Evolutionary conservation across 2,329 filamentous ascomycete species (phyloP).

Genomic region (Pyricularia grisea): DNA sequence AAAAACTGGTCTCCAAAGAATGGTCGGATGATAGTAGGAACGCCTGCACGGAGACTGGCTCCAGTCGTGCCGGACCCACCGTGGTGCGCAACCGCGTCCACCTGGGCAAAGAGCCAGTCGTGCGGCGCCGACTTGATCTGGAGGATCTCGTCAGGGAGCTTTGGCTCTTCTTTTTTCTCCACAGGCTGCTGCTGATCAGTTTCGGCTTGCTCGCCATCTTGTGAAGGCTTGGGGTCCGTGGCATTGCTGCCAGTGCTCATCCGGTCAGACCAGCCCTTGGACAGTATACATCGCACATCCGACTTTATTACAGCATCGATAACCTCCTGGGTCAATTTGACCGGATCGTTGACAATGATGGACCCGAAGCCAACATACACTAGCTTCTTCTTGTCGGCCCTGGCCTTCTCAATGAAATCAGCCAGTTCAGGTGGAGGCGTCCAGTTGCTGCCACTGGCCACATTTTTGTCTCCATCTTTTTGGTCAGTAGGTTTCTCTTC

Average conservation of each 20-base stretch:
- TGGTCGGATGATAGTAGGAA: constrained; percentile 89
- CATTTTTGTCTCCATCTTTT: not conserved
- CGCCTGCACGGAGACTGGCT: constrained; percentile 79
- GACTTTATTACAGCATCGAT: constrained; percentile 85
- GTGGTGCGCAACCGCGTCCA: constrained; percentile 91
- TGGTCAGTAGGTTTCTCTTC: not conserved
- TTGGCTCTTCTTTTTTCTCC: constrained; percentile 48
- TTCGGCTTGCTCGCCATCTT: constrained; percentile 30
- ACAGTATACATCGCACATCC: constrained; percentile 88
- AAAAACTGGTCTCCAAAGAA: constrained; percentile 99
- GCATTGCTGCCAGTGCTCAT: constrained; percentile 13
- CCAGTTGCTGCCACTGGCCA: constrained; percentile 35
- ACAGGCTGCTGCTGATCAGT: constrained; percentile 13
- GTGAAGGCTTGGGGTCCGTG: not conserved
- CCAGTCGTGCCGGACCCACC: constrained; percentile 93
- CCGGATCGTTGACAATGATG: constrained; percentile 85
- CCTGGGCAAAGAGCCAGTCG: constrained; percentile 91
- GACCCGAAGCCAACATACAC: constrained; percentile 97
- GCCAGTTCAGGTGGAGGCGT: constrained; percentile 65
- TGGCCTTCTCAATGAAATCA: constrained; percentile 76
- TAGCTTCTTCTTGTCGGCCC: constrained; percentile 75
- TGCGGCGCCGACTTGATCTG: constrained; percentile 88
- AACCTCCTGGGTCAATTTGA: constrained; percentile 83
- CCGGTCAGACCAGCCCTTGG: constrained; percentile 95
- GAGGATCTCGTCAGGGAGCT: constrained; percentile 69